Evolutionary conservation across 257 asterid species (phyloP), one percentile per base, ranked within the genome.

Genomic region (Agastache rugosa): DNA sequence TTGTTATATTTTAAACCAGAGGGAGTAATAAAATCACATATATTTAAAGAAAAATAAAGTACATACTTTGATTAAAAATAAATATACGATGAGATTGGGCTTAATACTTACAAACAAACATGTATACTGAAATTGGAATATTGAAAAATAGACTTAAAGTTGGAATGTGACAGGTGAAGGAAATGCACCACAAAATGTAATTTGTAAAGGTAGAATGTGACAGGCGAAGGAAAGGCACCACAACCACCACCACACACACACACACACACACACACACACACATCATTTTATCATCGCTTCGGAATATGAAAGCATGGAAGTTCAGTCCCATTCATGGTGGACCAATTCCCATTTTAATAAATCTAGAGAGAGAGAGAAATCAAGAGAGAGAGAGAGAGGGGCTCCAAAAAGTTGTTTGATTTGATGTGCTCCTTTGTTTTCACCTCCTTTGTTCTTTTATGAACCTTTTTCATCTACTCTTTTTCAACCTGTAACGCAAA

Each of bases 351-450:
- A 1, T 35, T 45, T 67, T 27, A 8, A 17, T 58, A 17, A 55
- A 69, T 54, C 45, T 50, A 27, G 72, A 48, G 16, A 68, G 67
- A 50, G 79, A 22, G 3, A 29, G 2, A 47, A 74, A 47, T 5
- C 8, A 5, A 48, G 56, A 50, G 56, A 48, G 55, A 48, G 74
- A 69, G 16, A 48, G 67, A 19, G 70, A 44, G 10, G 73, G 74
- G 76, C 60, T 70, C 81, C 81, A 50, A 85, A 87, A 88, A 85
- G 90, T 83, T 72, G 78, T 76, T 65, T 70, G 93, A 91, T 83
- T 85, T 85, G 91, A 91, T 80, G 54, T 76, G 91, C 67, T 66
- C 67, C 54, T 74, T 88, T 82, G 83, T 88, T 85, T 85, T 74
- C 76, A 80, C 80, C 76, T 61, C 54, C 73, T 67, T 74, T 72